phyloP scores from a whole-genome alignment of 768 basidiomycete species.

The Mrakia blollopis region DNA sequence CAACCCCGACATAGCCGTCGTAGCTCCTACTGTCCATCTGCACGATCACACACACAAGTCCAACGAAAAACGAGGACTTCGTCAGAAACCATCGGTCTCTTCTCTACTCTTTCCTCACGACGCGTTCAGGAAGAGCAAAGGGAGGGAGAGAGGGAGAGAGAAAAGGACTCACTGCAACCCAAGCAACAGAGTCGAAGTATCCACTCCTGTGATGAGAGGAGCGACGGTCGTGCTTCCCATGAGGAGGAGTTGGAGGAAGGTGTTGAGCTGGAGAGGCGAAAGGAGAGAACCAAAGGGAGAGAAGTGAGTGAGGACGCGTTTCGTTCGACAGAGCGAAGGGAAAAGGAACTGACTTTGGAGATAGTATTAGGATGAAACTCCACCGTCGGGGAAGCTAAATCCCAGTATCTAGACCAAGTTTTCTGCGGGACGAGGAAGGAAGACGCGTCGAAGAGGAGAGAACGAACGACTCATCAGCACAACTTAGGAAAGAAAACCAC shows the following conservation, averaged over 20 bases:
- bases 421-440: conserved; percentile 52
- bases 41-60: too few species aligned
- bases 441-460: not conserved
- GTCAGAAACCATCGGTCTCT: too few species aligned
- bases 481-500: not conserved
- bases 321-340: too few species aligned
- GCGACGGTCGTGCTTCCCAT: conserved; percentile 86
- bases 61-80: not conserved
- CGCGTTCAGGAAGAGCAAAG: not conserved
- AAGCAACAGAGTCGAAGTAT: not conserved
- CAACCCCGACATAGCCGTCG: conserved; percentile 83
- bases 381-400: conserved; percentile 89
- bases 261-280: conserved; percentile 59
- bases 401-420: conserved; percentile 91
- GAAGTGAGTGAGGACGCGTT: not conserved
- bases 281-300: not conserved
- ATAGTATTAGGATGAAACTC: conserved; percentile 91
- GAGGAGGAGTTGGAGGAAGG: conserved; percentile 78
- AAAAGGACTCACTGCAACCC: not conserved
- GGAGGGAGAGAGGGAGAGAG: too few species aligned
- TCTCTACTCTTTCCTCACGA: too few species aligned
- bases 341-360: conserved; percentile 61
- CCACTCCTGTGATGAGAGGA: conserved; percentile 54
- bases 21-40: conserved; percentile 80
- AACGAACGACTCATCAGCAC: too few species aligned